phyloP scores from a whole-genome alignment of 2,329 filamentous ascomycete genomes.

The Paraphoma sp. region DNA sequence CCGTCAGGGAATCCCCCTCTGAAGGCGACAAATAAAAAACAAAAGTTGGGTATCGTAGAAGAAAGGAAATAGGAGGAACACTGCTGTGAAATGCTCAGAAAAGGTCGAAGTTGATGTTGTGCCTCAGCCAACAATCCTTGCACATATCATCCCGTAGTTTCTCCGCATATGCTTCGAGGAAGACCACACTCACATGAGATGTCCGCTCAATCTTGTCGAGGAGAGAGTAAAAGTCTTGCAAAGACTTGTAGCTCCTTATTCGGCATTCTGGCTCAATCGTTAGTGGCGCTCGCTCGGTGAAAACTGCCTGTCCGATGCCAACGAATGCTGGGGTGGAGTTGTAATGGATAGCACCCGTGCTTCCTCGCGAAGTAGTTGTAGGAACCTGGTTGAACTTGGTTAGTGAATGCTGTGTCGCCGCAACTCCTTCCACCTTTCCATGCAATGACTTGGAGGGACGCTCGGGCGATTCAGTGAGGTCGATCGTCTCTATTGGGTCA shows the following conservation, averaged over 20 bases:
- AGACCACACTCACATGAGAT: slow-evolving; percentile 23
- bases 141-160: slow-evolving; percentile 29
- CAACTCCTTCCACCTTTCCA: background rate
- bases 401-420: slow-evolving; percentile 7
- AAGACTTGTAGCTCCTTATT: slow-evolving; percentile 22
- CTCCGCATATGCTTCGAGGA: slow-evolving; percentile 36
- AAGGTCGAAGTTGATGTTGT: slow-evolving; percentile 15
- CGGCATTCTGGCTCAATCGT: too few species aligned
- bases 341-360: too few species aligned
- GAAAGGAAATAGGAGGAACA: background rate
- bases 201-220: slow-evolving; percentile 32
- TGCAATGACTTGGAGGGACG: slow-evolving; percentile 1
- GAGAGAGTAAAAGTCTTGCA: slow-evolving; percentile 35
- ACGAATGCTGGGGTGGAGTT: too few species aligned
- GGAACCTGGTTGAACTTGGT: background rate
- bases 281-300: too few species aligned
- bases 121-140: slow-evolving; percentile 31
- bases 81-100: background rate
- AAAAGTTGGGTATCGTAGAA: background rate
- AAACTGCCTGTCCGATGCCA: too few species aligned
- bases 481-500: background rate
- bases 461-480: slow-evolving; percentile 21
- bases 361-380: background rate
- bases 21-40: background rate
- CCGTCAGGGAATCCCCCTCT: too few species aligned